Percentiles rank a stretch among this genome's conserved stretches.
phyloP scores from a whole-genome alignment of 2,329 filamentous ascomycete species.

The Coleophoma cylindrospora region DNA sequence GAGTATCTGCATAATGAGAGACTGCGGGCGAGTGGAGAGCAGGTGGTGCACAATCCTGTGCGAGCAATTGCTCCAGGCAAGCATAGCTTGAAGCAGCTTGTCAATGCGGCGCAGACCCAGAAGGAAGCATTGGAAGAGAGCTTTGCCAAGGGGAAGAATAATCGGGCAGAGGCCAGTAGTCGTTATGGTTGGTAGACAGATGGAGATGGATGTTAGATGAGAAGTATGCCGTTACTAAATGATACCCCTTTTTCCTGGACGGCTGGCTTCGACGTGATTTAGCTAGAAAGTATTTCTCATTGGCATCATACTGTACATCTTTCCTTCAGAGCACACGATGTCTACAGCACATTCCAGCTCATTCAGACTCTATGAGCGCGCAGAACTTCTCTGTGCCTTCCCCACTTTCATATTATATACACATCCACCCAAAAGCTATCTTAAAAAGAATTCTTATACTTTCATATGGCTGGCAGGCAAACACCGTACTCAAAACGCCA shows the following conservation, averaged over 20 bases:
- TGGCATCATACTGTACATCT: too few relatives aligned
- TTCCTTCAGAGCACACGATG: too few relatives aligned
- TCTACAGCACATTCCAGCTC: too few relatives aligned
- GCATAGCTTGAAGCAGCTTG: slow-evolving; percentile 82
- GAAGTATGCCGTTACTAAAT: slow-evolving; percentile 1
- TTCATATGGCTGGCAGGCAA: too few relatives aligned
- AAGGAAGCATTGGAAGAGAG: slow-evolving; percentile 87
- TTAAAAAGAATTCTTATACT: too few relatives aligned
- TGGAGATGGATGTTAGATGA: neutral
- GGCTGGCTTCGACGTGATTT: too few relatives aligned
- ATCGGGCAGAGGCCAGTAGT: slow-evolving; percentile 75
- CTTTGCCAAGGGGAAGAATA: slow-evolving; percentile 75
- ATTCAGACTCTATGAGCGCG: too few relatives aligned
- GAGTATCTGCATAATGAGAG: slow-evolving; percentile 86
- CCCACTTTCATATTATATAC: too few relatives aligned
- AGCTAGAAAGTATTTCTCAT: too few relatives aligned
- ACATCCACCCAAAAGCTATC: too few relatives aligned
- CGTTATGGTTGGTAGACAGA: slow-evolving; percentile 71
- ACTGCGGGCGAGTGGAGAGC: slow-evolving; percentile 64
- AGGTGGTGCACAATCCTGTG: slow-evolving; percentile 73
- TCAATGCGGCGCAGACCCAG: slow-evolving; percentile 77
- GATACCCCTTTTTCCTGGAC: slow-evolving; percentile 4
- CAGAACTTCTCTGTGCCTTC: too few relatives aligned
- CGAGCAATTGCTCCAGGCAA: slow-evolving; percentile 81
- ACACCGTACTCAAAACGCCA: too few relatives aligned